Base-by-base conservation (phyloP, 1,284 basidiomycete species). In the Sutorius eximius region DNA sequence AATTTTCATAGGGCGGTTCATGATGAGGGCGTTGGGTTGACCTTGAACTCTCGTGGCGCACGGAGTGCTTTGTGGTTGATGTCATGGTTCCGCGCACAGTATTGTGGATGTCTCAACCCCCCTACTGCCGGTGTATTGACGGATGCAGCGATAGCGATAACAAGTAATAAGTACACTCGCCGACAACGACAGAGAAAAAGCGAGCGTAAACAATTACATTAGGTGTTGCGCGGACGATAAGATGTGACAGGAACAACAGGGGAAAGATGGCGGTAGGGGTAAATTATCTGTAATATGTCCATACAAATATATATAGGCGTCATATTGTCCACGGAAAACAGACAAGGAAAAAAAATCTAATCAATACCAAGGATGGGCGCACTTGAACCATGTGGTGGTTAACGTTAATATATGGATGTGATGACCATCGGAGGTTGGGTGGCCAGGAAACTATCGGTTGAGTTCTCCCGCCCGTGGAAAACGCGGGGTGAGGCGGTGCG, bases 351-450 rank as follows among this genome's bases (percentile, higher is more conserved):
- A 32, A 32, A 15, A 34, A 49, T 52, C 40, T 53, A 52, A 43
- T 12, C 9, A 42, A 15, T 42, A 18, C 24, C 45, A 47, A 32
- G 30, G 40, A 33, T 37, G 41, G 44, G 61, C 47, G 41, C 36
- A 33, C 27, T 40, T 45, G 41, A 38, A 43, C 8, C 51, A 58
- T 49, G 52, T 53, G 57, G 42, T 36, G 20, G 20, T 20, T 53
- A 42, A 53, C 51, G 37, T 58, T 53, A 69, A 52, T 67, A 68
- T 8, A 59, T 51, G 15, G 53, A 49, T 29, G 58, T 34, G 38
- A 55, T 32, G 18, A 60, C 49, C 63, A 70, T 68, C 48, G 69
- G 70, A 1, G 56, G 13, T 56, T 69, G 67, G 29, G 61, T 20
- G 40, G 51, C 47, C 20, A 70, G 50, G 51, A 71, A 52, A 37